A percentile compares a stretch with the other conserved stretches of the same genome.
Evolutionary conservation across 2,329 filamentous ascomycete genomes (phyloP).

Genomic region (Microcyclospora pomicola): DNA sequence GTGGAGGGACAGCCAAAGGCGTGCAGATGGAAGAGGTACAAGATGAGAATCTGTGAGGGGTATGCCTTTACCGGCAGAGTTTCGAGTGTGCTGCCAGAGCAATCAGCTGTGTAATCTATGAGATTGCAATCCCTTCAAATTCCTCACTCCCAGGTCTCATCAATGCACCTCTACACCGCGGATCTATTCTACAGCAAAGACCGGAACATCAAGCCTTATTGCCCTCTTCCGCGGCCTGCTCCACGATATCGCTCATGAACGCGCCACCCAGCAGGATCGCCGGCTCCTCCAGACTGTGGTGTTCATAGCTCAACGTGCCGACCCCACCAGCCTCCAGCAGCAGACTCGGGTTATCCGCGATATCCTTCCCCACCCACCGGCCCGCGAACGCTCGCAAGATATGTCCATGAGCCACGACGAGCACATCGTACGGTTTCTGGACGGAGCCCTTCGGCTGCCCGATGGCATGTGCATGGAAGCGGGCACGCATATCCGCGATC

Average conservation of each 20-base stretch:
- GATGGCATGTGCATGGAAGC: constrained; percentile 35
- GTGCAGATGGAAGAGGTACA: constrained; percentile 35
- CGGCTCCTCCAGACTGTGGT: constrained; percentile 35
- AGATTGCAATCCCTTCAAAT: no score
- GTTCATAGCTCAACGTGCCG: constrained; percentile 39
- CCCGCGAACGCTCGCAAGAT: constrained; percentile 79
- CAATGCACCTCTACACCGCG: no score
- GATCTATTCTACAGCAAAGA: no score
- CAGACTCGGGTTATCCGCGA: constrained; percentile 64
- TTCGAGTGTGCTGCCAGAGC: no score
- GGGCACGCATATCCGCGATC: constrained; percentile 57
- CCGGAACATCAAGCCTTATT: no score
- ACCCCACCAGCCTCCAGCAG: constrained; percentile 56
- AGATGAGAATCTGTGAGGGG: constrained; percentile 26
- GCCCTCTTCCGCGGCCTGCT: constrained; percentile 22
- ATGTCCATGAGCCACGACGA: constrained; percentile 81
- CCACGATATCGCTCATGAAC: constrained; percentile 37
- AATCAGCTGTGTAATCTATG: no score
- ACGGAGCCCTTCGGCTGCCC: constrained; percentile 32
- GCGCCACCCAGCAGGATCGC: constrained; percentile 38
- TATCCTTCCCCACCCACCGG: constrained; percentile 62
- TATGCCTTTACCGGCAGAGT: neutral
- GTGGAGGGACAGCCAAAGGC: constrained; percentile 14
- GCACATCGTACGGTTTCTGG: constrained; percentile 44
- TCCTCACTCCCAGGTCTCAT: no score